phyloP scores from a whole-genome alignment of 2,329 filamentous ascomycete species.

The Chaetomium sp. region DNA sequence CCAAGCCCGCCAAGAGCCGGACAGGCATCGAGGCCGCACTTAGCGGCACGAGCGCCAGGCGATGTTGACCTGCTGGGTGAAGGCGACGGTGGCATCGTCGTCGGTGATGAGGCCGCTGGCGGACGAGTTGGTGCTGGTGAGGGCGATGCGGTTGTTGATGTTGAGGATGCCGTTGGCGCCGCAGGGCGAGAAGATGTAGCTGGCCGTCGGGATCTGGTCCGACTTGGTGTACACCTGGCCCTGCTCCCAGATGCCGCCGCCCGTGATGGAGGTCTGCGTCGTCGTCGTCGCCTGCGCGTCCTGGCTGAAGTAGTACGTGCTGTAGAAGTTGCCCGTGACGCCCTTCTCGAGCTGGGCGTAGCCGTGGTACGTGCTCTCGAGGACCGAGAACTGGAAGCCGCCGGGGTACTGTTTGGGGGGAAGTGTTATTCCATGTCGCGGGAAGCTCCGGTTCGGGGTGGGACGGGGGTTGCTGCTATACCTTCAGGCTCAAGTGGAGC shows the following conservation, averaged over 20 bases:
- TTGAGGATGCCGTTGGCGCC: constrained; percentile 51
- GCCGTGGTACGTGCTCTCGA: constrained; percentile 53
- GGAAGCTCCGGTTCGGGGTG: background rate
- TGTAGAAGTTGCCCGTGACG: constrained; percentile 49
- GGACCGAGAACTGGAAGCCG: constrained; percentile 50
- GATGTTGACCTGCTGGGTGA: constrained; percentile 50
- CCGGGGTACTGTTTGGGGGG: constrained; percentile 43
- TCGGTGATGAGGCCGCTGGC: constrained; percentile 48
- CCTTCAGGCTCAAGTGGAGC: constrained; percentile 48
- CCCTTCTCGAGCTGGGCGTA: constrained; percentile 50
- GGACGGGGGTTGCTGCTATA: background rate
- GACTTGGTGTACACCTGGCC: constrained; percentile 53
- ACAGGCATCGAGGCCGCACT: constrained; percentile 10
- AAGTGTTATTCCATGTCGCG: background rate
- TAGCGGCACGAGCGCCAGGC: constrained; percentile 41
- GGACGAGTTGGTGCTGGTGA: constrained; percentile 43
- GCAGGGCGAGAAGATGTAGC: constrained; percentile 50
- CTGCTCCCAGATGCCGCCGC: constrained; percentile 46
- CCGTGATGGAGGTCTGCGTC: constrained; percentile 47
- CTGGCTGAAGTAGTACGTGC: constrained; percentile 53
- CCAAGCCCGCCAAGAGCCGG: background rate
- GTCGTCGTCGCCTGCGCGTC: constrained; percentile 49
- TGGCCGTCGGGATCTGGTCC: constrained; percentile 48
- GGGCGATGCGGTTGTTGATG: constrained; percentile 51
- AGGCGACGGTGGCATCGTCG: constrained; percentile 49